Conservation (phyloP, 108 stramenopile species). For the Asterionellopsis glacialis region DNA sequence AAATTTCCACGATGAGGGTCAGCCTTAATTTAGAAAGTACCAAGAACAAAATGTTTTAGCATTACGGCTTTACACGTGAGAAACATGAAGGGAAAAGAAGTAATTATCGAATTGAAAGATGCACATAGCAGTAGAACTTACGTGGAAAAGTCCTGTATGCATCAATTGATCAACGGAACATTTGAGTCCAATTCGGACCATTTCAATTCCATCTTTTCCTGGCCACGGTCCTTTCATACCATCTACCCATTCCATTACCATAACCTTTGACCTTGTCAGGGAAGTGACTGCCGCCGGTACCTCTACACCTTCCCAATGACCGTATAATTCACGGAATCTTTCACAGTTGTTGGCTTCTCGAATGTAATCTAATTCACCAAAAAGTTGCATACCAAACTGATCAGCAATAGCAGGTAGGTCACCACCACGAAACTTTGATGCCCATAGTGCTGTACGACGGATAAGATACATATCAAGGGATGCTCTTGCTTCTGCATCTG, state of each 20-base stretch:
- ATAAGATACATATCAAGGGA: conserved; percentile 88
- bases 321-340: conserved; percentile 81
- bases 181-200: conserved; percentile 84
- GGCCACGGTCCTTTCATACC: conserved; percentile 89
- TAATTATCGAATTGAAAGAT: not conserved
- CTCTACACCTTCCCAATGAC: conserved; percentile 68
- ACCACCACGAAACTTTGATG: conserved; percentile 69
- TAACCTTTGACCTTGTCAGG: conserved; percentile 77
- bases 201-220: conserved; percentile 74
- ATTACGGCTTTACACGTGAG: conserved; percentile 56
- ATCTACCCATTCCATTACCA: conserved; percentile 92
- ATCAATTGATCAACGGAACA: conserved; percentile 89
- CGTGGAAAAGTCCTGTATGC: conserved; percentile 67
- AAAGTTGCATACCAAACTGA: conserved; percentile 89
- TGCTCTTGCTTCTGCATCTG: conserved; percentile 80
- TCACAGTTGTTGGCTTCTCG: conserved; percentile 82
- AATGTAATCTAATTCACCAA: conserved; percentile 86
- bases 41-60: conserved; percentile 70
- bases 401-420: conserved; percentile 85
- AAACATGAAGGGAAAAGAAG: conserved; percentile 24
- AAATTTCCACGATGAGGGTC: conserved; percentile 57
- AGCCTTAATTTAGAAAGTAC: conserved; percentile 14
- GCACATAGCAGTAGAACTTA: conserved; percentile 33
- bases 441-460: conserved; percentile 72
- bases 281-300: conserved; percentile 73